A percentile compares a stretch with the other conserved stretches of the same genome.
Conservation (phyloP, 495 filamentous ascomycete genomes). For the Tuber brumale region DNA sequence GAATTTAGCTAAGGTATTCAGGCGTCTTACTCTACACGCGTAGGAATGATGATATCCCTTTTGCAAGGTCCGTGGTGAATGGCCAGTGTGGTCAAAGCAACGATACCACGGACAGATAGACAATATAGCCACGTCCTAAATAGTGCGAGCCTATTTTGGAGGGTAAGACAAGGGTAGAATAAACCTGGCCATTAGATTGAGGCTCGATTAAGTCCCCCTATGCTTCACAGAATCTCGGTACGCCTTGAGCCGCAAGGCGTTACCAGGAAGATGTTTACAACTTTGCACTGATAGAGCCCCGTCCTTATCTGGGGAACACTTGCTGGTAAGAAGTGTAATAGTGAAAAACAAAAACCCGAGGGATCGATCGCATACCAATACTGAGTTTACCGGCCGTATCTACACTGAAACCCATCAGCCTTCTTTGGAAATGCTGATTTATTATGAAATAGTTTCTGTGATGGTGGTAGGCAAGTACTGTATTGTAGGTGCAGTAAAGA, state of each 20-base stretch:
- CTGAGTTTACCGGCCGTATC: background rate
- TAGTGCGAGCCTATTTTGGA: background rate
- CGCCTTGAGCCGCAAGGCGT: background rate
- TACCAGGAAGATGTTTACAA: background rate
- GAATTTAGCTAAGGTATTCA: background rate
- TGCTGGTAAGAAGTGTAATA: background rate
- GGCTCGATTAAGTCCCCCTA: background rate
- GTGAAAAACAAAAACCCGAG: background rate
- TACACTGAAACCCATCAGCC: background rate
- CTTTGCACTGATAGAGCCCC: background rate
- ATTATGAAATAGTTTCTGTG: background rate
- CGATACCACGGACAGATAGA: background rate
- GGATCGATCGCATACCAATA: background rate
- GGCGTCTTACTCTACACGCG: background rate
- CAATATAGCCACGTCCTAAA: background rate
- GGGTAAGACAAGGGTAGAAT: background rate
- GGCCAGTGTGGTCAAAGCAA: background rate
- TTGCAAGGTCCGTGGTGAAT: background rate
- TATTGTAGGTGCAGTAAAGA: background rate
- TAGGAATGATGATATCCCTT: background rate
- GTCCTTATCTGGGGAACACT: background rate
- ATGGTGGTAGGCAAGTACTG: background rate
- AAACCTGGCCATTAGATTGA: background rate
- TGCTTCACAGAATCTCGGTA: background rate
- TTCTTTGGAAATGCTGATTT: background rate